A percentile compares a stretch with the other conserved stretches of the same genome.
Conservation (phyloP, 164 flowering plant genomes). For the Euptelea pleiosperma region DNA sequence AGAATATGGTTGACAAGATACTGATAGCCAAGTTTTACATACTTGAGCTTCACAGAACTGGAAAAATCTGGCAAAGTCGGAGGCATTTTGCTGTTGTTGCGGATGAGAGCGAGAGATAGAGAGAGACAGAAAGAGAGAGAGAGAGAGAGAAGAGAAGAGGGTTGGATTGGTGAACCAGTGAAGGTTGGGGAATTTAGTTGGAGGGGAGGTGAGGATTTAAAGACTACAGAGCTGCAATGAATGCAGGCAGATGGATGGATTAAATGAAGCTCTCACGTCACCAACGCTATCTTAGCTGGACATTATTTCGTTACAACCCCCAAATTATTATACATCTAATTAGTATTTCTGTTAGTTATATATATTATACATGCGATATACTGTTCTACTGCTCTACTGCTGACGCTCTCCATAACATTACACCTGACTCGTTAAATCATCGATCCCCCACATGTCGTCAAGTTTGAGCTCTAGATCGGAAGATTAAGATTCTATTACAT, state of each 20-base stretch:
- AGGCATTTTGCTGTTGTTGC: conserved; percentile 27
- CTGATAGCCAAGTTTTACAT: conserved; percentile 61
- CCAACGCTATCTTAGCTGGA: conserved; percentile 45
- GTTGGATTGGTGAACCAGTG: background rate
- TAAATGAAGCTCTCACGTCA: conserved; percentile 39
- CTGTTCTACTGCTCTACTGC: too few relatives aligned
- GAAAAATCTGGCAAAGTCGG: conserved; percentile 45
- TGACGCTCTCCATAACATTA: too few relatives aligned
- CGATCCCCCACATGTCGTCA: too few relatives aligned
- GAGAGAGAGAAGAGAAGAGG: background rate
- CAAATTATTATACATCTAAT: background rate
- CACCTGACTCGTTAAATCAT: too few relatives aligned
- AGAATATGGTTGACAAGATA: conserved; percentile 56
- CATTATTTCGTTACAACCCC: conserved; percentile 15
- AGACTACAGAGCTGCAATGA: conserved; percentile 31
- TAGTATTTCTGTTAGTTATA: background rate
- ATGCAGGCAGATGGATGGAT: conserved; percentile 45
- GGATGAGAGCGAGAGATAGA: background rate
- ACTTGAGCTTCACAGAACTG: conserved; percentile 58
- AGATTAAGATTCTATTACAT: too few relatives aligned
- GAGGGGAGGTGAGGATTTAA: conserved; percentile 25
- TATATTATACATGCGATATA: too few relatives aligned
- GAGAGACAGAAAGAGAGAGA: background rate
- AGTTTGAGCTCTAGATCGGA: too few relatives aligned
- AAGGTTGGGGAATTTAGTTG: background rate